These are phyloP conservation scores for Thelonectria blattea DNA, from an alignment of 2,329 filamentous ascomycete species.

Conservation along the genomic window DNA sequence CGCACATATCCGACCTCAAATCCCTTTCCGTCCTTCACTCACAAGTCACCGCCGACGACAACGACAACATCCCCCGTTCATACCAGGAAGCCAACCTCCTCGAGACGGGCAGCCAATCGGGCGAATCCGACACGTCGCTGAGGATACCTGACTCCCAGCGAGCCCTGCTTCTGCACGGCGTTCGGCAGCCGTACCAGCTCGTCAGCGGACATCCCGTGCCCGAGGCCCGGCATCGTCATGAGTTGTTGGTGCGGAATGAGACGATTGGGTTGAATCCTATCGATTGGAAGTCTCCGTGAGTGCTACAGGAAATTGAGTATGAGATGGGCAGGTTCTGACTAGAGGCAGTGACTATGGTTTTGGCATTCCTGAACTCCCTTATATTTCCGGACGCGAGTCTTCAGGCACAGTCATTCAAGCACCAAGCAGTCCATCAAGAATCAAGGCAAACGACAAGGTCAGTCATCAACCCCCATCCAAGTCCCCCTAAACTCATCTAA, in stretches of 20 bases:
- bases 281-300: slow-evolving; percentile 76
- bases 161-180: slow-evolving; percentile 56
- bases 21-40: slow-evolving; percentile 7
- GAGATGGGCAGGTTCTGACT: background rate
- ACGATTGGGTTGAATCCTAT: slow-evolving; percentile 78
- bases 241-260: slow-evolving; percentile 68
- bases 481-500: background rate
- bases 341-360: slow-evolving; percentile 69
- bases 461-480: background rate
- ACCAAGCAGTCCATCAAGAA: slow-evolving; percentile 47
- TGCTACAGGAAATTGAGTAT: slow-evolving; percentile 22
- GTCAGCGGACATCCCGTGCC: slow-evolving; percentile 54
- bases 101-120: slow-evolving; percentile 15
- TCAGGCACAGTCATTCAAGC: slow-evolving; percentile 65
- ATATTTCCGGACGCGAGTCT: slow-evolving; percentile 73
- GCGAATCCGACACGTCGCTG: background rate
- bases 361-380: slow-evolving; percentile 70
- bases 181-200: slow-evolving; percentile 56
- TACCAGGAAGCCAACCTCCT: background rate
- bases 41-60: background rate
- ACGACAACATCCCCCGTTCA: slow-evolving; percentile 9
- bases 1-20: slow-evolving; percentile 8
- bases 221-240: slow-evolving; percentile 41
- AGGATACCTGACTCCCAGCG: slow-evolving; percentile 46
- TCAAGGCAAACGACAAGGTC: slow-evolving; percentile 62